Percentiles rank a stretch among this genome's conserved stretches.
phyloP scores from a whole-genome alignment of 768 basidiomycete species.

The Cytidiella melzeri region DNA sequence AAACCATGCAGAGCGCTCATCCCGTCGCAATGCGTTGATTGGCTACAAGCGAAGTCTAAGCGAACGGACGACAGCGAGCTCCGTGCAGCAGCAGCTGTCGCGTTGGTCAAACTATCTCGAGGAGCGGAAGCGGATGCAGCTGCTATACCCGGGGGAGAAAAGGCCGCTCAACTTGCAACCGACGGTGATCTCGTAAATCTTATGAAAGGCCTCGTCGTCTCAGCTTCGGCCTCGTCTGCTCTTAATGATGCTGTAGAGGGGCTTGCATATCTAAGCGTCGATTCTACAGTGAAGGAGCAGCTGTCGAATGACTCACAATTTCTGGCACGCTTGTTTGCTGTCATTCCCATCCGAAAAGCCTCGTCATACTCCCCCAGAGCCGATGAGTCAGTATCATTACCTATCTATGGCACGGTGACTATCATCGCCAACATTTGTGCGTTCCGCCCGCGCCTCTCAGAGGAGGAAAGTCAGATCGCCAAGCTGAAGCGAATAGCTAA shows the following conservation, averaged over 20 bases:
- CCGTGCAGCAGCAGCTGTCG: slow-evolving; percentile 61
- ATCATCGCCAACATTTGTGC: slow-evolving; percentile 71
- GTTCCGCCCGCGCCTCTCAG: slow-evolving; percentile 63
- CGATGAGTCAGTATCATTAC: slow-evolving; percentile 37
- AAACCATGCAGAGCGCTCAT: slow-evolving; percentile 64
- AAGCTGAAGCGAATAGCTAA: slow-evolving; percentile 74
- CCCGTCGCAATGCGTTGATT: slow-evolving; percentile 47
- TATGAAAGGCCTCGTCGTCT: slow-evolving; percentile 52
- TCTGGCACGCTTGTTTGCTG: slow-evolving; percentile 49
- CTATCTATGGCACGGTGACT: slow-evolving; percentile 73
- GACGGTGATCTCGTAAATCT: slow-evolving; percentile 44
- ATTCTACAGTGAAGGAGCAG: slow-evolving; percentile 54
- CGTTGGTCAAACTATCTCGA: slow-evolving; percentile 71
- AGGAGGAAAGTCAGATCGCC: slow-evolving; percentile 79
- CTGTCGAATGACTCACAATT: slow-evolving; percentile 50
- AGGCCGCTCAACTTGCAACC: slow-evolving; percentile 16
- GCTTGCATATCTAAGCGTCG: slow-evolving; percentile 72
- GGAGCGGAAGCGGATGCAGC: slow-evolving; percentile 44
- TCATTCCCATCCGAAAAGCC: slow-evolving; percentile 47
- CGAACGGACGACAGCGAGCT: slow-evolving; percentile 40
- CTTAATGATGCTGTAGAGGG: slow-evolving; percentile 73
- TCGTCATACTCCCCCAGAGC: slow-evolving; percentile 9
- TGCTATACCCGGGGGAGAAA: slow-evolving; percentile 20
- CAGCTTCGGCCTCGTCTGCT: slow-evolving; percentile 34
- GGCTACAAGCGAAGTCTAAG: slow-evolving; percentile 59